These are phyloP conservation scores for Neurospora discreta DNA, from an alignment of 495 filamentous ascomycete species.

Conservation along the genomic window DNA sequence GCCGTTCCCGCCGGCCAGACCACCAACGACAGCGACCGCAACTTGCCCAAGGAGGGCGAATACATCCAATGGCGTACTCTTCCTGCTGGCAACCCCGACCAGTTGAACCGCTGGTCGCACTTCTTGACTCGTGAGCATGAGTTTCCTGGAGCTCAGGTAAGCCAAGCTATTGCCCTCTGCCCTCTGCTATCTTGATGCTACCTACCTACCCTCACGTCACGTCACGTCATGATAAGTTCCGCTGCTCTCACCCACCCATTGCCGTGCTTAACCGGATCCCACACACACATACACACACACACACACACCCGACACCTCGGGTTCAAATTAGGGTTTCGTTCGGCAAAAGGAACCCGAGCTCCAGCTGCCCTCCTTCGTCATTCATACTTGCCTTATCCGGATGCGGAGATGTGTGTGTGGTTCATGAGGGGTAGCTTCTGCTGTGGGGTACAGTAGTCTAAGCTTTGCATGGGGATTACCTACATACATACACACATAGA, in stretches of 20 bases:
- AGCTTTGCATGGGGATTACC: not conserved
- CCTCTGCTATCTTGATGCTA: not conserved
- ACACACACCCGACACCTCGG: not conserved
- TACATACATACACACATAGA: too few species aligned
- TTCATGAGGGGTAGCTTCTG: not conserved
- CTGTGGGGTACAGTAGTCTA: not conserved
- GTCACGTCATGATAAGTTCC: not conserved
- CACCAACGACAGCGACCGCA: constrained; percentile 6
- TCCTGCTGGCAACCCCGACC: constrained; percentile 24
- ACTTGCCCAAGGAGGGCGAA: constrained; percentile 30
- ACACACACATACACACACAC: not conserved
- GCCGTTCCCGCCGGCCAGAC: not conserved
- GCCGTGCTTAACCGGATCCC: not conserved
- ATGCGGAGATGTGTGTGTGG: not conserved
- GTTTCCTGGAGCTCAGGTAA: constrained; percentile 82
- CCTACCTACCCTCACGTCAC: not conserved
- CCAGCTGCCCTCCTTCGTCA: not conserved
- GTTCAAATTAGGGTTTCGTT: not conserved
- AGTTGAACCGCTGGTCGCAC: constrained; percentile 38
- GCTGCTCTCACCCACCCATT: not conserved
- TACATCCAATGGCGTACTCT: constrained; percentile 35
- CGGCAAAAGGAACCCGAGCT: not conserved
- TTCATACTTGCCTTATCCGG: not conserved
- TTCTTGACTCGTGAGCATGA: constrained; percentile 58
- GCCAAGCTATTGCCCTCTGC: constrained; percentile 1